Conservation (phyloP, 148 eudicot genomes). For the Diospyros kaki region DNA sequence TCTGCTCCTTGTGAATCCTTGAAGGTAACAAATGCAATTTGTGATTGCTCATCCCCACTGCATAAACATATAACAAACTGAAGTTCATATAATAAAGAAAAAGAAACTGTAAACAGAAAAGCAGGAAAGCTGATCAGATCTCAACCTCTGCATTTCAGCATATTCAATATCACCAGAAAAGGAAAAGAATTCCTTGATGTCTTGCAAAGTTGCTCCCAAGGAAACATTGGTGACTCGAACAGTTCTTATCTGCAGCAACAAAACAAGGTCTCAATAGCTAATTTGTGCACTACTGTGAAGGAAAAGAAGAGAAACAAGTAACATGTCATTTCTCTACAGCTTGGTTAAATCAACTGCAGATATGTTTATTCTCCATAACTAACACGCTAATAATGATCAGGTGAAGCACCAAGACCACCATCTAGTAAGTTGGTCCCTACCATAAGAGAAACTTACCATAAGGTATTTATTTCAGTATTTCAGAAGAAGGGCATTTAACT, state of each 20-base stretch:
- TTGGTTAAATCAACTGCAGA: background rate
- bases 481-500: too few species aligned
- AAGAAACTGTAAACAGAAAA: background rate
- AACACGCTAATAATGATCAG: background rate
- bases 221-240: conserved; percentile 88
- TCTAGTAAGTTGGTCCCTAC: background rate
- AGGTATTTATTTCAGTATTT: too few species aligned
- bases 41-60: conserved; percentile 65
- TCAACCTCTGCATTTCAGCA: conserved; percentile 76
- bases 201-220: conserved; percentile 64
- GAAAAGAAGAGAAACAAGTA: background rate
- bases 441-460: background rate
- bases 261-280: background rate
- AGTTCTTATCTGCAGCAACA: conserved; percentile 49
- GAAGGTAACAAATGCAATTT: conserved; percentile 84
- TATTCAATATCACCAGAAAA: conserved; percentile 85
- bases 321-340: background rate
- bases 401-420: background rate
- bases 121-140: background rate
- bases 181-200: conserved; percentile 83
- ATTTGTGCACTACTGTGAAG: background rate
- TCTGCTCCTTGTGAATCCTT: conserved; percentile 85
- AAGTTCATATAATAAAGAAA: conserved; percentile 14
- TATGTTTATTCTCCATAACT: background rate
- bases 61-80: conserved; percentile 19